Base-by-base conservation (phyloP, 371 early-diverging fungal genomes). In the Mortierella sp. region DNA sequence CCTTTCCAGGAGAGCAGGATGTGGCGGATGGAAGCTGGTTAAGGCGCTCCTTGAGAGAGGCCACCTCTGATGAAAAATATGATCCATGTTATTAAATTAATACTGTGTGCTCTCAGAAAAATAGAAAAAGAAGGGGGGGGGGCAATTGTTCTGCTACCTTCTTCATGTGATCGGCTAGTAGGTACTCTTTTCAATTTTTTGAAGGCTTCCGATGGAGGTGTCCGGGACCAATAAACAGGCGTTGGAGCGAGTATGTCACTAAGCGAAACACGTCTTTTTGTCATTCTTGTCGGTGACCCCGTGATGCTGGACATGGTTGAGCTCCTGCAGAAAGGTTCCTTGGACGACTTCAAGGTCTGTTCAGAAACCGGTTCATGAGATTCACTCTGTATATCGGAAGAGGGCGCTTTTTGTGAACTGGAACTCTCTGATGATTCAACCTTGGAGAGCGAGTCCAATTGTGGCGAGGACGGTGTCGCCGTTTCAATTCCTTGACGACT, bases 181-280 rank as follows among this genome's bases (percentile, higher is more conserved):
- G 62, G 62, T 60, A 75, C 62, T 16, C 45, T 19, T 18, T 61
- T 66, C 3, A 76, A 47, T 26, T 57, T 71, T 46, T 76, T 76
- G 29, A 71, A 64, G 12, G 76, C 72, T 58, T 76, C 76, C 3
- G 64, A 64, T 1, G 76, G 76, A n/a, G 76, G 76, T n/a, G 76
- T 76, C 26, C 64, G 66, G 15, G 63, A 71, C 76, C 76, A 76
- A 61, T 70, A 76, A 15, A 76, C 72, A 25, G 76, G 52, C 71
- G 72, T 46, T 76, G 64, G 19, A 72, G 76, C 1, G 71, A 76
- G 14, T 70, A 60, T 30, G 23, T 75, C 75, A 18, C 69, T 62
- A 15, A 70, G 61, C 12, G 69, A 61, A 29, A 28, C 1, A 11
- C 66, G 46, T 2, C 45, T 57, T 18, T 55, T 50, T 12, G 70